A percentile compares a stretch with the other conserved stretches of the same genome.
phyloP scores from a whole-genome alignment of 345 rosid species.

The Cardamine chenopodiifolia region DNA sequence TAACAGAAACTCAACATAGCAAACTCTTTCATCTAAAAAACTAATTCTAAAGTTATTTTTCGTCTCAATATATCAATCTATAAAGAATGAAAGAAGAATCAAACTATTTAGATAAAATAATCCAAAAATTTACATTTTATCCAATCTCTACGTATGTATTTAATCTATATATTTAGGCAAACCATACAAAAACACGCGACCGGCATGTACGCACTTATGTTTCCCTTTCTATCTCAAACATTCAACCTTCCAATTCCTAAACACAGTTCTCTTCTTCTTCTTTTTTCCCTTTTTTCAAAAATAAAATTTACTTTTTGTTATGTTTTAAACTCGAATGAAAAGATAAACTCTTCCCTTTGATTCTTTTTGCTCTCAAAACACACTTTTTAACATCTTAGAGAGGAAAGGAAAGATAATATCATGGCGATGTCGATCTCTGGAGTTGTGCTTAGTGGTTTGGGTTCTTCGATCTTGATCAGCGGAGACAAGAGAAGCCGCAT shows the following conservation, averaged over 20 bases:
- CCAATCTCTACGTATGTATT: neutral
- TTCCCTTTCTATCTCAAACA: neutral
- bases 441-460: constrained; percentile 25
- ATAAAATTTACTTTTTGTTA: neutral
- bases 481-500: constrained; percentile 23
- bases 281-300: neutral
- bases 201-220: neutral
- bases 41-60: neutral
- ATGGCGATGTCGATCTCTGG: constrained; percentile 33
- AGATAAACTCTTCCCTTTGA: neutral
- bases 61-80: neutral
- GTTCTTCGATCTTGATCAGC: constrained; percentile 21
- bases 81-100: neutral
- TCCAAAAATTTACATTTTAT: neutral
- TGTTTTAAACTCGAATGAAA: neutral
- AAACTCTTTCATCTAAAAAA: too few relatives aligned
- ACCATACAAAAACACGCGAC: neutral
- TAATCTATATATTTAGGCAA: neutral
- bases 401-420: neutral
- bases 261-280: neutral
- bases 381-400: neutral
- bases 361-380: neutral
- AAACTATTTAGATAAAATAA: neutral
- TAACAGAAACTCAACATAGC: neutral
- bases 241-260: neutral